Percentiles rank a stretch among this genome's conserved stretches.
These are phyloP conservation scores for Neohortaea acidophila DNA, from an alignment of 495 filamentous ascomycete species.

Conservation along the genomic window DNA sequence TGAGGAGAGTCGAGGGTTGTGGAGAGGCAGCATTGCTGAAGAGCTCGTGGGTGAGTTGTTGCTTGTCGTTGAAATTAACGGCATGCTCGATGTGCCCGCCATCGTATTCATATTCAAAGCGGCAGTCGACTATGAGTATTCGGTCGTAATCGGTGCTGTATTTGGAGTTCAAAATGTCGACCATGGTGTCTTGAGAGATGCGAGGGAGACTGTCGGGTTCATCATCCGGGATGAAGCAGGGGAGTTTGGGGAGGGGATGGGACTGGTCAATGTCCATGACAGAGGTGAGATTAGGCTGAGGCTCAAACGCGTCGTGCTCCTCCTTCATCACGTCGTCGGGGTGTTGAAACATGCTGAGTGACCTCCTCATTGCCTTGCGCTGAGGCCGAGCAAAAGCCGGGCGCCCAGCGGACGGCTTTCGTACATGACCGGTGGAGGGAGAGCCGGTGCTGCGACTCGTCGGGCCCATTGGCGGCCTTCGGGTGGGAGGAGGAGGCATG, in stretches of 20 bases:
- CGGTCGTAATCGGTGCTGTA: conserved; percentile 59
- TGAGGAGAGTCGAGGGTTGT: conserved; percentile 58
- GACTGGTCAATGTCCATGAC: conserved; percentile 63
- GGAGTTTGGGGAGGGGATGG: conserved; percentile 40
- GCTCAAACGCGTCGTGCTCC: conserved; percentile 42
- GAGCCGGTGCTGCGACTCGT: conserved; percentile 50
- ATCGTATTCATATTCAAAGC: conserved; percentile 97
- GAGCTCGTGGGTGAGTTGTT: conserved; percentile 59
- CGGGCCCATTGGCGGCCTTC: conserved; percentile 38
- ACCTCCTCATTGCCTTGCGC: conserved; percentile 75
- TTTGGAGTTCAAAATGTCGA: conserved; percentile 75
- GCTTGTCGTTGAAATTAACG: conserved; percentile 91
- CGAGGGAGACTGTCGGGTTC: conserved; percentile 73
- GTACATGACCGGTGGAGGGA: conserved; percentile 50
- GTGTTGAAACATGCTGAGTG: conserved; percentile 93
- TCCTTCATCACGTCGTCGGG: conserved; percentile 70
- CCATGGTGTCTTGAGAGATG: conserved; percentile 62
- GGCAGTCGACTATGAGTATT: conserved; percentile 80
- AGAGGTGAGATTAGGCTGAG: conserved; percentile 41
- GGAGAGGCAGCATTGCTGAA: conserved; percentile 46
- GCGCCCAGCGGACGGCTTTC: conserved; percentile 45
- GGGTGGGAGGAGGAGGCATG: conserved; percentile 41
- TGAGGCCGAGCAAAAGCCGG: conserved; percentile 44
- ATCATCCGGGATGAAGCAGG: conserved; percentile 70
- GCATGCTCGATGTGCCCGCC: conserved; percentile 90